These are phyloP conservation scores for Triadica sebifera DNA, from an alignment of 345 rosid genomes.

Conservation along the genomic window DNA sequence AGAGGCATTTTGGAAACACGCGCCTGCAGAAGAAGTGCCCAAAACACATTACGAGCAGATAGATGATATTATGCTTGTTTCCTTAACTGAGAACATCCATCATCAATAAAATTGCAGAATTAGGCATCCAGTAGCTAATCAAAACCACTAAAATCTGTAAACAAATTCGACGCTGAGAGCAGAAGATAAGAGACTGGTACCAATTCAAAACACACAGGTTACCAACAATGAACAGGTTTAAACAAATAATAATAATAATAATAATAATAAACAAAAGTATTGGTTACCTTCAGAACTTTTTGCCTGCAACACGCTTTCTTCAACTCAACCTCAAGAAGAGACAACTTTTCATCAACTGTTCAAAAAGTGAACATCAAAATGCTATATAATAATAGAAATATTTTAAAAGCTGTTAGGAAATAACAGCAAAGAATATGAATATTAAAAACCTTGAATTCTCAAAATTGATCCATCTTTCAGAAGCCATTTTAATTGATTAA, in stretches of 20 bases:
- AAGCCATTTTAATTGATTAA: constrained; percentile 60
- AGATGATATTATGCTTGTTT: neutral
- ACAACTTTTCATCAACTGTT: constrained; percentile 61
- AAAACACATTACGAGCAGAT: constrained; percentile 1
- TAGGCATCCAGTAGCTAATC: neutral
- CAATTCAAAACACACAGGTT: constrained; percentile 10
- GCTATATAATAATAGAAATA: constrained; percentile 8
- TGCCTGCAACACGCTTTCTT: constrained; percentile 81
- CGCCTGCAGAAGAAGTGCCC: constrained; percentile 48
- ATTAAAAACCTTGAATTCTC: constrained; percentile 64
- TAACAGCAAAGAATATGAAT: constrained; percentile 8
- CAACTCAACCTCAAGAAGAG: constrained; percentile 71
- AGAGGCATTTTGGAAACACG: constrained; percentile 44
- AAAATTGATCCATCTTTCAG: constrained; percentile 61
- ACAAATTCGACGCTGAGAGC: neutral
- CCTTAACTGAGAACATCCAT: neutral
- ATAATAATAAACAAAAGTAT: constrained; percentile 28
- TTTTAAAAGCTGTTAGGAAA: constrained; percentile 6
- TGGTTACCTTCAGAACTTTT: constrained; percentile 67
- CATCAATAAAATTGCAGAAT: neutral
- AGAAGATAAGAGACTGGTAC: constrained; percentile 1
- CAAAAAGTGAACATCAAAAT: constrained; percentile 14
- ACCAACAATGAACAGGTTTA: constrained; percentile 5
- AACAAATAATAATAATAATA: neutral
- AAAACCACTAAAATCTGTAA: neutral